A percentile compares a stretch with the other conserved stretches of the same genome.
Conservation (phyloP, 108 stramenopile species). For the Cyclotella atomus region DNA sequence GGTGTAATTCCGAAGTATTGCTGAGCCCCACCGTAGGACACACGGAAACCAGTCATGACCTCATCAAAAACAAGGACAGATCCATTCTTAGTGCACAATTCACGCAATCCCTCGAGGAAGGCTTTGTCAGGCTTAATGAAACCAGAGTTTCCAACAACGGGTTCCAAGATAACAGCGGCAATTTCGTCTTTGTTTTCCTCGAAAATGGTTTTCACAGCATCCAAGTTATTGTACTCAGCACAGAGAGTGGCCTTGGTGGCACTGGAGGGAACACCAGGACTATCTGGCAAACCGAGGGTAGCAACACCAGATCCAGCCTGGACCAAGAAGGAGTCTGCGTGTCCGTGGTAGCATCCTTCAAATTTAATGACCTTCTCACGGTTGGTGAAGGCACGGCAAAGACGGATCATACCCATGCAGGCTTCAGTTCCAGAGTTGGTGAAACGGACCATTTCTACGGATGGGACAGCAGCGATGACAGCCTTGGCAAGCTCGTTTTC, state of each 20-base stretch:
- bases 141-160: constrained; percentile 98
- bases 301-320: constrained; percentile 98
- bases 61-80: constrained; percentile 97
- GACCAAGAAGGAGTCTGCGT: constrained; percentile 97
- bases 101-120: constrained; percentile 93
- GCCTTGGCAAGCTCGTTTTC: constrained; percentile 97
- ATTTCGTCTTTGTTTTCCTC: constrained; percentile 91
- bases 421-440: constrained; percentile 99
- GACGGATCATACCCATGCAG: constrained; percentile 99
- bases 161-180: constrained; percentile 96
- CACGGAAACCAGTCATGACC: constrained; percentile 99
- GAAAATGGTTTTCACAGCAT: constrained; percentile 86
- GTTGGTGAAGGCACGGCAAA: constrained; percentile 94
- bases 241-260: constrained; percentile 94
- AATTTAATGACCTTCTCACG: constrained; percentile 98
- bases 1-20: constrained; percentile 96
- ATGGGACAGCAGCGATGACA: constrained; percentile 97
- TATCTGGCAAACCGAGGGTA: constrained; percentile 97
- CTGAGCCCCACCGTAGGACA: constrained; percentile 96
- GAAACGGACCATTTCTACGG: constrained; percentile 99
- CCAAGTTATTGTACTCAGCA: constrained; percentile 97
- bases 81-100: constrained; percentile 88
- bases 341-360: constrained; percentile 99
- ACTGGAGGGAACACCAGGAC: constrained; percentile 93
- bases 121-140: constrained; percentile 97